Conservation (phyloP, 2,329 filamentous ascomycete species). For the Alternaria rosae region DNA sequence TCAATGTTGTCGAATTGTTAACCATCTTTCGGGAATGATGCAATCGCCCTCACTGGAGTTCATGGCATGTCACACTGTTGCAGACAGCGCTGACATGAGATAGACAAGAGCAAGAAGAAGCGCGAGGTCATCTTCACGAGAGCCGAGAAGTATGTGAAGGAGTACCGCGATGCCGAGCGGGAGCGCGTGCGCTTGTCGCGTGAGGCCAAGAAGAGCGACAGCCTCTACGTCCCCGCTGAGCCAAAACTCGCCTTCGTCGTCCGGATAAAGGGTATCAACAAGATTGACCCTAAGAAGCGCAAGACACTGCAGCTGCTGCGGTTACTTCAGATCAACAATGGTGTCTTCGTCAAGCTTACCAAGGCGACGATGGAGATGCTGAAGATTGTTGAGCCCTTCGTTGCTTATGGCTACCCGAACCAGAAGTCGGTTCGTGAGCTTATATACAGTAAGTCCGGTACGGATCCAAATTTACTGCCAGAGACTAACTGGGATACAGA, state of each 20-base stretch:
- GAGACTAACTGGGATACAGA: conserved; percentile 32
- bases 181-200: conserved; percentile 96
- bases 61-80: conserved; percentile 20
- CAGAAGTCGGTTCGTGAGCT: conserved; percentile 99
- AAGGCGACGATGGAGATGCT: conserved; percentile 98
- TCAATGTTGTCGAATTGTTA: conserved; percentile 98
- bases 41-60: conserved; percentile 37
- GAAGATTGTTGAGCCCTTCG: conserved; percentile 97
- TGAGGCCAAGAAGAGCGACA: conserved; percentile 88
- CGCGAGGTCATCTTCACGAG: conserved; percentile 99
- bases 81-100: conserved; percentile 45
- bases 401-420: conserved; percentile 99
- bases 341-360: conserved; percentile 95
- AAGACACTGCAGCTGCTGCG: conserved; percentile 99
- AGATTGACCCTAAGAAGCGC: conserved; percentile 99
- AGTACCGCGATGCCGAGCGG: conserved; percentile 97
- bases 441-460: conserved; percentile 88
- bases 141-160: conserved; percentile 99
- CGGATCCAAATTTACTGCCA: conserved; percentile 65
- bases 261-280: conserved; percentile 99
- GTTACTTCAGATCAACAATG: conserved; percentile 99
- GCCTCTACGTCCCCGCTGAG: conserved; percentile 94
- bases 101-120: conserved; percentile 97
- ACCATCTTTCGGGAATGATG: conserved; percentile 99
- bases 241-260: conserved; percentile 96